Evolutionary conservation across 148 eudicot species (phyloP).

Genomic region (Fagopyrum homotropicum): DNA sequence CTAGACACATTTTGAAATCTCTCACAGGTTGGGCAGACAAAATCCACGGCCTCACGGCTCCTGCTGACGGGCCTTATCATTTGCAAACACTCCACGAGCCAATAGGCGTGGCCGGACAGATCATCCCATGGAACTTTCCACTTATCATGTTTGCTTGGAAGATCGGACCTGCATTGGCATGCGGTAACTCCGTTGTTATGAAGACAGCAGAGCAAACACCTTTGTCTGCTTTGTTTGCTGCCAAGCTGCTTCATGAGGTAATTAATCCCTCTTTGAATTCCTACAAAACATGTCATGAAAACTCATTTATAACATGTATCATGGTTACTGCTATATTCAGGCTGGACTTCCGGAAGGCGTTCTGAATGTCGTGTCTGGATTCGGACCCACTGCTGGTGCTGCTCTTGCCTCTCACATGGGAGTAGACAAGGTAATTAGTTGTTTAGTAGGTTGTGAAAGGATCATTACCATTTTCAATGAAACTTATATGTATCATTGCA

Average conservation of each 20-base stretch:
- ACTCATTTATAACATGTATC: background rate
- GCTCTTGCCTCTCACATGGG: conserved; percentile 55
- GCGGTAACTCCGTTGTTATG: conserved; percentile 47
- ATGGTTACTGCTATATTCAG: conserved; percentile 16
- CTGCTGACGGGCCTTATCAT: conserved; percentile 48
- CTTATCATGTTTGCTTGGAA: conserved; percentile 68
- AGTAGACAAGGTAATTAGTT: conserved; percentile 46
- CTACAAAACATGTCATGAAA: background rate
- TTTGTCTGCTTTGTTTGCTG: conserved; percentile 47
- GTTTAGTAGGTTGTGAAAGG: too few species aligned
- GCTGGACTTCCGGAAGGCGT: conserved; percentile 65
- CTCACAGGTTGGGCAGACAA: conserved; percentile 46
- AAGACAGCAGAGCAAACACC: conserved; percentile 66
- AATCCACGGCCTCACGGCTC: conserved; percentile 64
- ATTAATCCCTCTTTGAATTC: background rate
- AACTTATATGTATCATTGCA: conserved; percentile 10
- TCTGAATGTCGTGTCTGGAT: conserved; percentile 53
- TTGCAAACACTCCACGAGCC: conserved; percentile 53
- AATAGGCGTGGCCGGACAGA: conserved; percentile 57
- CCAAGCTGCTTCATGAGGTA: conserved; percentile 56
- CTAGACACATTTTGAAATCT: too few species aligned
- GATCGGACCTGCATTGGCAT: conserved; percentile 61
- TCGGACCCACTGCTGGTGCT: conserved; percentile 60
- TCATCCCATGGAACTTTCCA: conserved; percentile 67
- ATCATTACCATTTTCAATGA: background rate